Percentiles rank a stretch among this genome's conserved stretches.
Evolutionary conservation across 495 filamentous ascomycete species (phyloP).

Genomic region (Chaetomium fimeti): DNA sequence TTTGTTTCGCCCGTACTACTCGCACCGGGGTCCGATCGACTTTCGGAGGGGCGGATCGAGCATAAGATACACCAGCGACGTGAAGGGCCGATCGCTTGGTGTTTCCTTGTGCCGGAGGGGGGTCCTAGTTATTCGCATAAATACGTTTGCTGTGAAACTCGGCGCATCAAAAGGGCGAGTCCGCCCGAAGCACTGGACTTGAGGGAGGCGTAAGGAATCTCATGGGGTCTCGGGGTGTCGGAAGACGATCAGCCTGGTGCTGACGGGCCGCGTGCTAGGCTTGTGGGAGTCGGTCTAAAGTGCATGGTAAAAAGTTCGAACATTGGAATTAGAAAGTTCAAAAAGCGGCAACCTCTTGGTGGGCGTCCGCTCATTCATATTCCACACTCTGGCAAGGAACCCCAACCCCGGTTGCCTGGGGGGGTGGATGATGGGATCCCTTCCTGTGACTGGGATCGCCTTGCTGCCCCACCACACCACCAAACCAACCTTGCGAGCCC

Average conservation of each 20-base stretch:
- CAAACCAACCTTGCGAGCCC: not conserved
- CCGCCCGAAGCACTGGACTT: not conserved
- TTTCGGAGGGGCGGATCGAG: too few relatives aligned
- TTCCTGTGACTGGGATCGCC: not conserved
- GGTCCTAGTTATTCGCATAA: too few relatives aligned
- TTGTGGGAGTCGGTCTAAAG: not conserved
- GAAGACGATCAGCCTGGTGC: not conserved
- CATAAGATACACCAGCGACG: too few relatives aligned
- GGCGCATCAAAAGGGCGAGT: not conserved
- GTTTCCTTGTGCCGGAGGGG: too few relatives aligned
- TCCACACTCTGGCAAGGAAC: not conserved
- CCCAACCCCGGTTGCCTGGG: not conserved
- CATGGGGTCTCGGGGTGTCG: not conserved
- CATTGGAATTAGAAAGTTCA: not conserved
- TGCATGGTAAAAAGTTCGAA: conserved; percentile 16
- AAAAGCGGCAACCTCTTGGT: not conserved
- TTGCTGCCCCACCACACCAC: not conserved
- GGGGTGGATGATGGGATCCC: conserved; percentile 11
- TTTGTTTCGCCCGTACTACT: not conserved
- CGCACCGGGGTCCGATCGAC: too few relatives aligned
- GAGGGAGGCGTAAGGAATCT: not conserved
- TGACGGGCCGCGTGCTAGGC: not conserved
- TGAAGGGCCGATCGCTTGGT: too few relatives aligned
- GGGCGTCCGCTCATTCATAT: conserved; percentile 16
- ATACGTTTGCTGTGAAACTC: not conserved